These are phyloP conservation scores for Tympanopsis confertula DNA, from an alignment of 2,329 filamentous ascomycete genomes.

Conservation along the genomic window DNA sequence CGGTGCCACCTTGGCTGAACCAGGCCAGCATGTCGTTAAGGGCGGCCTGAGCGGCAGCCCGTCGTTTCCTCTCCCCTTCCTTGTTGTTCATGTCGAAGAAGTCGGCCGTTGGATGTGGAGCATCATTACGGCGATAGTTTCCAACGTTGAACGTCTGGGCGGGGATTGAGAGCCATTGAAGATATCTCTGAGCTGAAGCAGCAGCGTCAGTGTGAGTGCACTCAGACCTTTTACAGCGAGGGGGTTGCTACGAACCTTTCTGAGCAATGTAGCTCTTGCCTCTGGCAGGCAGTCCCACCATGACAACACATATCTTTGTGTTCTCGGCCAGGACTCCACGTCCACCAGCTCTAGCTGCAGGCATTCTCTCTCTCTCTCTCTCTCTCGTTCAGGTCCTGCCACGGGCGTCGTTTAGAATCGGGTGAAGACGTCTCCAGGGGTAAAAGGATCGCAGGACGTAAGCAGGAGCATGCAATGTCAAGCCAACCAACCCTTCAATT, in stretches of 20 bases:
- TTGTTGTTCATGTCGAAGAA: conserved; percentile 89
- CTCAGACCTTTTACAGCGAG: conserved; percentile 3
- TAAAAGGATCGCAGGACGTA: too few relatives aligned
- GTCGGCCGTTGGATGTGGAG: conserved; percentile 79
- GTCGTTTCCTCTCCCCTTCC: conserved; percentile 80
- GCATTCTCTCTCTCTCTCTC: too few relatives aligned
- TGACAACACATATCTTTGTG: conserved; percentile 93
- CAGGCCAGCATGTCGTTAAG: conserved; percentile 88
- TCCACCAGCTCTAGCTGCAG: conserved; percentile 49
- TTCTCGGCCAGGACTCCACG: conserved; percentile 81
- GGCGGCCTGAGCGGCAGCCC: conserved; percentile 80
- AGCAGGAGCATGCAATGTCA: too few relatives aligned
- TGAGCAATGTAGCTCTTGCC: conserved; percentile 97
- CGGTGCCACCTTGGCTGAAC: conserved; percentile 66
- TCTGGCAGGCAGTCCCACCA: conserved; percentile 90
- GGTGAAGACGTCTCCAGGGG: too few relatives aligned
- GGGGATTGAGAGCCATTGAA: conserved; percentile 91
- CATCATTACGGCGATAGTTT: conserved; percentile 80
- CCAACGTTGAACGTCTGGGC: conserved; percentile 96
- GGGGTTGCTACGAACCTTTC: conserved; percentile 58
- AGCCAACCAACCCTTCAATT: too few relatives aligned
- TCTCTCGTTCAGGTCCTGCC: too few relatives aligned
- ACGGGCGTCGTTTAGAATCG: too few relatives aligned
- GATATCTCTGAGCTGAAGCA: conserved; percentile 69
- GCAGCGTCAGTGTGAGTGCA: conserved; percentile 3